These are phyloP conservation scores for Barnettozyma salicaria DNA, from an alignment of 805 yeast genomes.

Conservation along the genomic window DNA sequence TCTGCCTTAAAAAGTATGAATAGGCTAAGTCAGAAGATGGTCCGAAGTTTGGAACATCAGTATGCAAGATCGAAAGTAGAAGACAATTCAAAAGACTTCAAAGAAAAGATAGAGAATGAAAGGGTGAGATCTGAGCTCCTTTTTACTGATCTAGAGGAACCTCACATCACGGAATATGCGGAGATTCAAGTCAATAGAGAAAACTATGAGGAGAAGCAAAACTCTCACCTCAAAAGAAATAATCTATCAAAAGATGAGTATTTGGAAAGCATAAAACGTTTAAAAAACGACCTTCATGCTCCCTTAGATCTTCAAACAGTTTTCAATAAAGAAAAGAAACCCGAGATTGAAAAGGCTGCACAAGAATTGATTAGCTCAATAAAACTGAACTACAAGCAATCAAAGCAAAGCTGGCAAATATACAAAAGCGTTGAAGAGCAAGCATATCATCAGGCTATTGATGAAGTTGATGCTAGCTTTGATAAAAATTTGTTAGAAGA, in stretches of 20 bases:
- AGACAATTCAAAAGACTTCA: constrained; percentile 28
- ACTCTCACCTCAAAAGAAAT: constrained; percentile 11
- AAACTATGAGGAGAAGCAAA: constrained; percentile 13
- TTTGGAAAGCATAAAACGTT: constrained; percentile 16
- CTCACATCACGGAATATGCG: constrained; percentile 44
- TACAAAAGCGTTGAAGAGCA: constrained; percentile 23
- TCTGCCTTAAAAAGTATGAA: constrained; percentile 85
- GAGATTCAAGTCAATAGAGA: constrained; percentile 30
- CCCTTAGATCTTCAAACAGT: constrained; percentile 28
- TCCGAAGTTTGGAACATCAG: constrained; percentile 45
- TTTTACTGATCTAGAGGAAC: constrained; percentile 46
- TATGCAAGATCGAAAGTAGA: constrained; percentile 32
- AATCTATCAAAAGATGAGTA: constrained; percentile 23
- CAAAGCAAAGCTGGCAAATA: constrained; percentile 40
- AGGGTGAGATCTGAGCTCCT: constrained; percentile 39
- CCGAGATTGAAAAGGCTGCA: constrained; percentile 36
- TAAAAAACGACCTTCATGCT: constrained; percentile 15
- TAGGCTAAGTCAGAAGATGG: constrained; percentile 75
- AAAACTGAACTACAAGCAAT: constrained; percentile 49
- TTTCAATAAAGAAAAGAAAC: constrained; percentile 23
- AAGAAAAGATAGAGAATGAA: constrained; percentile 33
- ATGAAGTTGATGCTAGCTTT: constrained; percentile 29
- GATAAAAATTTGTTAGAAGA: constrained; percentile 40
- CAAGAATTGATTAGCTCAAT: constrained; percentile 42
- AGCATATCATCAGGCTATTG: constrained; percentile 22